Base-by-base conservation (phyloP, 352 stramenopile genomes). In the Phytophthora colocasiae region DNA sequence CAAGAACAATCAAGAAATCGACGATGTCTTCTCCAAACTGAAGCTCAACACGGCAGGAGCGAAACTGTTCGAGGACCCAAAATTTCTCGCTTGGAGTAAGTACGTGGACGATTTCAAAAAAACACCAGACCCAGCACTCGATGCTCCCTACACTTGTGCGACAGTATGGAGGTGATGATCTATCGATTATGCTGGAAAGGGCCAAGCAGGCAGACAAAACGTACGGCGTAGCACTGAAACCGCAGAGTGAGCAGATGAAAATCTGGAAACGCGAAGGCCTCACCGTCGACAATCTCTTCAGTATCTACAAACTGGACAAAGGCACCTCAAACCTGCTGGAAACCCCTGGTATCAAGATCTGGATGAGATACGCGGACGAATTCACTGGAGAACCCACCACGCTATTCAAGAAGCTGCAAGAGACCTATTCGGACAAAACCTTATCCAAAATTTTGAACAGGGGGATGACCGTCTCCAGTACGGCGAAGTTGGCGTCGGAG, bases 161-260 rank as follows among this genome's bases (percentile, higher is more conserved):
- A 6, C 19, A 39, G 0, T 58, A 39, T 14, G 39, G 26, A 4
- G 14, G 36, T 6, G 2, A n/a, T 2, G 11, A 4, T 19, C 26
- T 58, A 15, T 26, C 34, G 9, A 48, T 6, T 15, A 58, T 58
- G 50, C 15, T 58, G 6, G 36, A 58, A 47, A n/a, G 15, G 15
- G 50, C 50, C 19, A 58, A 38, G 22, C 10, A 47, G n/a, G 50
- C 38, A 6, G 36, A 47, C 22, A 22, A 22, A 22, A 22, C 22
- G 22, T 22, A 22, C 22, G 22, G 1, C 22, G 22, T 47, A 4
- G 50, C 50, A 0, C 19, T 14, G 4, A 47, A 38, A 26, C 14
- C 48, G 43, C 59, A 67, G 36, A 46, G 2, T 6, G 24, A 67
- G 22, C 50, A 56, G 34, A 36, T 53, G 17, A 32, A 39, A 2